A percentile compares a stretch with the other conserved stretches of the same genome.
phyloP scores from a whole-genome alignment of 352 stramenopile species.

The Pythium aristosporum region DNA sequence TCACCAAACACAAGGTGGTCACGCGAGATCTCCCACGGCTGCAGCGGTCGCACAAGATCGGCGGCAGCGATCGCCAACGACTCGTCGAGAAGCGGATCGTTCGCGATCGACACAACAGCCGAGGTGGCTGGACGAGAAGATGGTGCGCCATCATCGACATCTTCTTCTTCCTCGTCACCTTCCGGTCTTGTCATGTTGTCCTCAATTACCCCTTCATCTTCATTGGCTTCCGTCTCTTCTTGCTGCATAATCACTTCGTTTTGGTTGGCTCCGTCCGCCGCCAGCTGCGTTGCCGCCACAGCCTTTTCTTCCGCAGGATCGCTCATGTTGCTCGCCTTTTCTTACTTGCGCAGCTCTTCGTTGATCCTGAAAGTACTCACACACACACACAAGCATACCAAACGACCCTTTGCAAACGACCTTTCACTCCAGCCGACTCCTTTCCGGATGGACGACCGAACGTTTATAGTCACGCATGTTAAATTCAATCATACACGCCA shows the following conservation, averaged over 20 bases:
- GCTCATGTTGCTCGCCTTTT: not conserved
- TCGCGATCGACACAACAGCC: constrained; percentile 9
- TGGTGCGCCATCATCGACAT: not conserved
- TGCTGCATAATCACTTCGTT: not conserved
- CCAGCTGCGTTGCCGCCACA: not conserved
- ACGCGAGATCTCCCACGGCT: constrained; percentile 72
- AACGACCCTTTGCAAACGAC: constrained; percentile 3
- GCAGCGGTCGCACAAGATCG: constrained; percentile 44
- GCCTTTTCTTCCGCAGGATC: not conserved
- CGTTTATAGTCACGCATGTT: constrained; percentile 9
- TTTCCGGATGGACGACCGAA: not conserved
- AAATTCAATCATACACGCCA: not conserved
- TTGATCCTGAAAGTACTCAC: not conserved
- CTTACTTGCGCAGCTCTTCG: not conserved
- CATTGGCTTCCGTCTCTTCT: not conserved
- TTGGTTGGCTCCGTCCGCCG: not conserved
- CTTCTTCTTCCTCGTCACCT: constrained; percentile 7
- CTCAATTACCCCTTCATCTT: not conserved
- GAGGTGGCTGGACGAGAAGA: not conserved
- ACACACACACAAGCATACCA: not conserved
- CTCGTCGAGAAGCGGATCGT: constrained; percentile 29
- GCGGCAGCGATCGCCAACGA: constrained; percentile 28
- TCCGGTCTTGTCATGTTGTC: no score
- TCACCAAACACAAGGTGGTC: constrained; percentile 69
- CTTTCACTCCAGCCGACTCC: constrained; percentile 1